Evolutionary conservation across 2,329 filamentous ascomycete genomes (phyloP), one percentile per base, ranked within the genome.

Genomic region (Penicillium sp.): DNA sequence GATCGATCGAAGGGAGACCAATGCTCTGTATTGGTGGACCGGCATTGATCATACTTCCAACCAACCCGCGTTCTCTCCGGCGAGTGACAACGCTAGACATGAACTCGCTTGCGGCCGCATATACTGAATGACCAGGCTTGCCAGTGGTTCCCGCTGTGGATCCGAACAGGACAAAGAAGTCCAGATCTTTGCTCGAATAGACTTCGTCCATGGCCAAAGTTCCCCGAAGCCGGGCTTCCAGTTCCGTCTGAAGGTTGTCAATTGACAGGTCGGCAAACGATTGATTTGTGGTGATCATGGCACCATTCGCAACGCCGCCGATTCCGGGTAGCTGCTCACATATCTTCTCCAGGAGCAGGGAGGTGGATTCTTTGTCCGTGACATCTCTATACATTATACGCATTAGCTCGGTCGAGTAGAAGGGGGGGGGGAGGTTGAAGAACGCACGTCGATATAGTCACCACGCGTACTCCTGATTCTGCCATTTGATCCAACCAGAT

Each of bases 81-180:
- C 69, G 57, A 0, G 46, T 32, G 0, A 63, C 67, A 0, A 78
- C 50, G 1, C 48, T 48, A 6, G 47, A 49, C 62, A 76, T 68
- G 56, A 64, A 78, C 3, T 47, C 45, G 45, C 75, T 75, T 3
- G 67, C 72, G 0, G 71, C 69, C 0, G 59, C 53, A 42, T 78
- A 78, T 46, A 68, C 72, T 2, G 62, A 47, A 47, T 78, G 74
- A 0, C 62, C 67, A 10, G 19, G 29, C 5, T 60, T 54, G 13
- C 57, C 58, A 1, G 56, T 27, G 2, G 63, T 31, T 7, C 40
- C 41, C 3, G 56, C 41, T 5, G 58, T 11, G 0, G 62, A 67
- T 1, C 63, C 67, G 31, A 63, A 57, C n/a, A 63, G 34, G 30
- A 69, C 49, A 46, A 70, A 68, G 48, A 68, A 69, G 23, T 69